These are phyloP conservation scores for Styphnolobium japonicum DNA, from an alignment of 306 rosid species.

Conservation along the genomic window DNA sequence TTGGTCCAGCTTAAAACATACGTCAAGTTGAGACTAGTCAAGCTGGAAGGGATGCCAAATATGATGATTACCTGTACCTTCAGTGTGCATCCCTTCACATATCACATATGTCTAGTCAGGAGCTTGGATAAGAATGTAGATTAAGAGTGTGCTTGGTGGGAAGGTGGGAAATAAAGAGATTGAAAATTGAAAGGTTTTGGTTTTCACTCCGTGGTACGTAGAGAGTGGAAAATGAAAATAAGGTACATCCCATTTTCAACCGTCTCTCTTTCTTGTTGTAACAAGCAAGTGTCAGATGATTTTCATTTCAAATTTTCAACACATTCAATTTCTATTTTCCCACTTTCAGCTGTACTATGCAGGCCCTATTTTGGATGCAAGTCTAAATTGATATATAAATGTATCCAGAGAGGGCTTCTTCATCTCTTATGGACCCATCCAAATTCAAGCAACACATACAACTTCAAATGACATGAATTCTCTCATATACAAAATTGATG, in stretches of 20 bases:
- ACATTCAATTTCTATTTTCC: background rate
- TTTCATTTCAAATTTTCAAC: background rate
- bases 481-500: constrained; percentile 4
- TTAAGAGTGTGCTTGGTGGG: background rate
- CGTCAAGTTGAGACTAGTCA: constrained; percentile 2
- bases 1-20: constrained; percentile 23
- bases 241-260: background rate
- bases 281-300: background rate
- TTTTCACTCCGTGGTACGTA: background rate
- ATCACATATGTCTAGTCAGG: background rate
- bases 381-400: background rate
- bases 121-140: background rate
- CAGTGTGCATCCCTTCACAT: constrained; percentile 31
- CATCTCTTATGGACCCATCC: background rate
- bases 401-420: background rate
- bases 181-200: background rate
- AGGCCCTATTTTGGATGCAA: background rate
- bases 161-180: background rate
- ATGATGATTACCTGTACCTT: background rate
- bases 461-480: background rate
- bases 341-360: background rate
- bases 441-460: constrained; percentile 1
- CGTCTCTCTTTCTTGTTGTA: background rate
- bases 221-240: constrained; percentile 6
- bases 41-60: constrained; percentile 16